Evolutionary conservation across 116 monocot species (phyloP), one percentile per base, ranked within the genome.

Genomic region (Dioscorea cayenensis): DNA sequence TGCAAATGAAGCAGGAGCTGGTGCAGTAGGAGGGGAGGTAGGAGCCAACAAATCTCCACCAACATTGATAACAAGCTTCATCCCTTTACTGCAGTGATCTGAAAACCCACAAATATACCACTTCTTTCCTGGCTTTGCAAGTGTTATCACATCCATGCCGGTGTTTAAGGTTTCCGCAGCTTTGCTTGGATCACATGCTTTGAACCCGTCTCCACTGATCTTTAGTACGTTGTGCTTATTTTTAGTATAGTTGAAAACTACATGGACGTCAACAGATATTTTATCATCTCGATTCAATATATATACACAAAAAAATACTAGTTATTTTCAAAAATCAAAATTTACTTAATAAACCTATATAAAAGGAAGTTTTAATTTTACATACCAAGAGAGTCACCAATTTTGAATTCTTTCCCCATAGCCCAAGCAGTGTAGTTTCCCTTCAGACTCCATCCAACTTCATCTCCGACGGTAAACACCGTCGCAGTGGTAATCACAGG

Each of bases 61-160:
- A 3, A 66, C 66, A 29, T 28, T 77, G 50, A 77, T 77, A 28
- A 38, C 63, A 11, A 77, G 71, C 63, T 77, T 77, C 68, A 70
- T 70, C 12, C 64, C 63, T 1, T 22, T 48, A 14, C 22, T 23
- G 51, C 77, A 77, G 35, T 77, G 77, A 2, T 9, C 6, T 0
- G 63, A 17, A 1, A 51, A 8, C 13, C 77, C 77, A 35, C 77
- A 77, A 28, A 77, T 77, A 64, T 70, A 77, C 70, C 77, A 71
- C 63, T 77, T 77, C 64, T 51, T 71, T 14, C 77, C 77, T 3
- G 70, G 50, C 2, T 51, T 63, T 14, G 69, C 23, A 16, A 77
- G 77, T 3, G 7, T 7, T 18, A 77, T 49, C 18, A 71, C 65
- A 50, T 77, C 77, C 12, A 65, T 28, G 18, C 77, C 77, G 0